phyloP scores from a whole-genome alignment of 75 land plant species.

The Pinus albicaulis region DNA sequence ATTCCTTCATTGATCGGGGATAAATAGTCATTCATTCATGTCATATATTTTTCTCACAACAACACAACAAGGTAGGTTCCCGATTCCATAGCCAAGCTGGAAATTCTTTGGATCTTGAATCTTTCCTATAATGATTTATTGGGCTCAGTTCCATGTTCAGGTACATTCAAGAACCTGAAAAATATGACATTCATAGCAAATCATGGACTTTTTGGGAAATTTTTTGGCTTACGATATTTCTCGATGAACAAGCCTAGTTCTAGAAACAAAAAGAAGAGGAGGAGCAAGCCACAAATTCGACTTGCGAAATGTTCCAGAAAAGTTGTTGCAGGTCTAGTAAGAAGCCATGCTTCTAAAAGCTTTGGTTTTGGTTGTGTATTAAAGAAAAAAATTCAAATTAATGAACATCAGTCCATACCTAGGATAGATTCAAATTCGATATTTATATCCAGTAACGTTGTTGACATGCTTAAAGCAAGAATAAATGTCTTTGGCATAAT shows the following conservation, averaged over 20 bases:
- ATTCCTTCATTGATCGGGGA: slow-evolving; percentile 9
- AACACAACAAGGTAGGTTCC: slow-evolving; percentile 48
- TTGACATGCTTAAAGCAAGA: no score
- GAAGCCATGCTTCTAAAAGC: no score
- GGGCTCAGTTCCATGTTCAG: slow-evolving; percentile 51
- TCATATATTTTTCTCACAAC: slow-evolving; percentile 64
- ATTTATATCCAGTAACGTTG: no score
- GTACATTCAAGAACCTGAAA: slow-evolving; percentile 25
- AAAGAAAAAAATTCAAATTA: no score
- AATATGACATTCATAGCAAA: slow-evolving; percentile 39
- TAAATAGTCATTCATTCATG: slow-evolving; percentile 17
- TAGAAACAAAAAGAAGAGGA: not conserved
- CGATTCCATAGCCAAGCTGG: slow-evolving; percentile 21
- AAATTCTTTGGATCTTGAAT: slow-evolving; percentile 32
- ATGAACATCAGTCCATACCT: no score
- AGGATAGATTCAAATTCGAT: no score
- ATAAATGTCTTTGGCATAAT: no score
- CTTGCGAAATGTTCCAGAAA: no score
- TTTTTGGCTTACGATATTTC: slow-evolving; percentile 10
- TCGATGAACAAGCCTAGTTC: not conserved
- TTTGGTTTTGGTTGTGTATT: no score
- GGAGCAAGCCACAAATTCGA: no score
- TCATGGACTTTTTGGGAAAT: slow-evolving; percentile 47
- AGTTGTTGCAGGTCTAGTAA: no score
- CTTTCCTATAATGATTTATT: slow-evolving; percentile 44